Conservation (phyloP, 1,284 basidiomycete genomes). For the Heterobasidion parviporum region DNA sequence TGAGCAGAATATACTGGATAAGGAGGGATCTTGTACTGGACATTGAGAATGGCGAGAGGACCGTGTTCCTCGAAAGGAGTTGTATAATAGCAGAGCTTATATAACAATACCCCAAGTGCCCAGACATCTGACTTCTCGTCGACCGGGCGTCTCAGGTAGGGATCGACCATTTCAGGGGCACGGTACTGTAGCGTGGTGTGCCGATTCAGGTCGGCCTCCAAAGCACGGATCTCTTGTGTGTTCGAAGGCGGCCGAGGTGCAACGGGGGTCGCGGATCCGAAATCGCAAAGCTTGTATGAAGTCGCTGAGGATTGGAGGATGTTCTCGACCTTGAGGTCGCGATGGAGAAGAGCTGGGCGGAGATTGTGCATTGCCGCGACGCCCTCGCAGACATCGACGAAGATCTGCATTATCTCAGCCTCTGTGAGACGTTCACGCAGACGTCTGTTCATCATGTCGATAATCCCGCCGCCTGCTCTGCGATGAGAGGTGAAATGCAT, state of each 20-base stretch:
- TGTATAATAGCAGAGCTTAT: slow-evolving; percentile 95
- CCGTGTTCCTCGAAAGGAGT: slow-evolving; percentile 98
- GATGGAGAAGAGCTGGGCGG: slow-evolving; percentile 84
- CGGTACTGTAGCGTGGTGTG: slow-evolving; percentile 95
- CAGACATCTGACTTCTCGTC: slow-evolving; percentile 88
- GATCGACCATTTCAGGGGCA: slow-evolving; percentile 98
- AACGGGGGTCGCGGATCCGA: slow-evolving; percentile 86
- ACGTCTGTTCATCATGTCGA: slow-evolving; percentile 98
- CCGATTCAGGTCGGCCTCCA: slow-evolving; percentile 90
- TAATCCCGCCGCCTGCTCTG: slow-evolving; percentile 86
- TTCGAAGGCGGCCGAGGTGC: slow-evolving; percentile 60
- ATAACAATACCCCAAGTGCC: slow-evolving; percentile 72
- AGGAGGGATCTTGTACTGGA: slow-evolving; percentile 89
- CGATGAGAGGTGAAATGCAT: slow-evolving; percentile 7
- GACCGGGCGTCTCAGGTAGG: slow-evolving; percentile 73
- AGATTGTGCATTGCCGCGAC: slow-evolving; percentile 96
- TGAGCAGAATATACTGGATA: slow-evolving; percentile 89
- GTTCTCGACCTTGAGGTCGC: slow-evolving; percentile 99
- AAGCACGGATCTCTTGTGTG: slow-evolving; percentile 74
- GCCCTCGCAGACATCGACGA: slow-evolving; percentile 90
- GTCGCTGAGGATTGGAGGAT: slow-evolving; percentile 76
- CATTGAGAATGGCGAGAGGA: slow-evolving; percentile 92
- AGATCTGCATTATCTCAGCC: slow-evolving; percentile 95
- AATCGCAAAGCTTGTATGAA: slow-evolving; percentile 95
- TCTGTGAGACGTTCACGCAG: slow-evolving; percentile 91